Base-by-base conservation (phyloP, 495 filamentous ascomycete species). In the Jackrogersella multiformis region DNA sequence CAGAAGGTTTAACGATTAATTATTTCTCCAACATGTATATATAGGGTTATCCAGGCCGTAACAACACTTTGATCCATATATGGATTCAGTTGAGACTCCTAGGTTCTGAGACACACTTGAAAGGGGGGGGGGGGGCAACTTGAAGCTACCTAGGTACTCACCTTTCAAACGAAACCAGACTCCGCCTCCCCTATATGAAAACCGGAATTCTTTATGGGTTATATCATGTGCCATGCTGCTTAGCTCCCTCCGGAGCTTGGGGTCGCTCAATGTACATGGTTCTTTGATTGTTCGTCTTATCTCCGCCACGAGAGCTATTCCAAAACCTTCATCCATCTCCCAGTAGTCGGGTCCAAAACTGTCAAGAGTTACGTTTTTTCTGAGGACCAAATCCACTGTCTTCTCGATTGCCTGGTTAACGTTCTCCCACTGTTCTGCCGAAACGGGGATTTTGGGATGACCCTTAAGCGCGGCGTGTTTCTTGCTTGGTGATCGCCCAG, bases 381-480 rank as follows among this genome's bases (percentile, higher is more conserved):
- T 7, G 5, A 66, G 24, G 5, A 69, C 13, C 15, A 28, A 24
- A 0, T 69, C 58, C 2, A 69, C 51, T 0, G 66, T 72, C 15
- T 49, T 53, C 10, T 32, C 55, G 10, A 72, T 72, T 4, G 66
- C 53, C 18, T n/a, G 13, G 58, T 72, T 70, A 16, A 70, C 32
- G 41, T 66, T 70, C 5, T n/a, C 38, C 54, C 36, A 66, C 10
- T 55, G 41, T 10, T 56, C 48, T 7, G 45, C 39, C 1, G 57
- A 48, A 8, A 72, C 39, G 8, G 39, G 10, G 5, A 42, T 10
- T 0, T 4, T 44, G 13, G 64, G 30, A 8, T 28, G 44, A 0
- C 36, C 36, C 1, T 36, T 52, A n/a, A 70, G 35, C 5, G 61
- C 62, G 2, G 49, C 45, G 13, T 72, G 70, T 18, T 56, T 72